A percentile compares a stretch with the other conserved stretches of the same genome.
Evolutionary conservation across 2,329 filamentous ascomycete genomes (phyloP).

Genomic region (Biscogniauxia mediterranea): DNA sequence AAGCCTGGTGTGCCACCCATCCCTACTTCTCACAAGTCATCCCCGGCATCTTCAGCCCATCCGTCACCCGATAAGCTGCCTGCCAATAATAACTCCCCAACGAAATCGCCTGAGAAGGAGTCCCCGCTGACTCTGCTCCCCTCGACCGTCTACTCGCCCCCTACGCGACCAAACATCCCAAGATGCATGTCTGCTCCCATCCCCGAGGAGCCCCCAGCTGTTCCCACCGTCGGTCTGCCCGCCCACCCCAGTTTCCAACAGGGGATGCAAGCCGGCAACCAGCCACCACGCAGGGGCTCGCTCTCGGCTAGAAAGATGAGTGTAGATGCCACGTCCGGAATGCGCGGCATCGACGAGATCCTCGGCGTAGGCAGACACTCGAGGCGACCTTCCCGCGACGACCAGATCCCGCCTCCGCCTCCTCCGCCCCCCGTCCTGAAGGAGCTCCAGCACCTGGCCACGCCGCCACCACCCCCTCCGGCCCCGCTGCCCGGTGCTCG

Average conservation of each 20-base stretch:
- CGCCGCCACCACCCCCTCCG: slow-evolving; percentile 60
- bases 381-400: slow-evolving; percentile 49
- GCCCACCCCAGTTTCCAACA: slow-evolving; percentile 43
- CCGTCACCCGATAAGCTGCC: slow-evolving; percentile 33
- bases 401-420: slow-evolving; percentile 51
- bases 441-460: slow-evolving; percentile 61
- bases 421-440: slow-evolving; percentile 53
- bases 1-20: slow-evolving; percentile 57
- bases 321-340: slow-evolving; percentile 36
- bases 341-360: slow-evolving; percentile 50
- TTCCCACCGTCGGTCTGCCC: slow-evolving; percentile 32
- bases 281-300: slow-evolving; percentile 27
- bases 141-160: slow-evolving; percentile 60
- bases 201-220: slow-evolving; percentile 43
- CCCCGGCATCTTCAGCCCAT: slow-evolving; percentile 39
- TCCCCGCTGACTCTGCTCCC: slow-evolving; percentile 49
- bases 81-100: slow-evolving; percentile 28
- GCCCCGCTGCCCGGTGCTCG: slow-evolving; percentile 50
- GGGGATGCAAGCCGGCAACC: slow-evolving; percentile 25
- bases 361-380: slow-evolving; percentile 34
- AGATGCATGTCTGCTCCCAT: slow-evolving; percentile 63
- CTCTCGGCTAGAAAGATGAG: slow-evolving; percentile 38
- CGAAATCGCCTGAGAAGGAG: slow-evolving; percentile 28
- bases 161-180: slow-evolving; percentile 46
- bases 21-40: slow-evolving; percentile 47